Conservation (phyloP, 2,329 filamentous ascomycete genomes). For the Clonostachys solani region DNA sequence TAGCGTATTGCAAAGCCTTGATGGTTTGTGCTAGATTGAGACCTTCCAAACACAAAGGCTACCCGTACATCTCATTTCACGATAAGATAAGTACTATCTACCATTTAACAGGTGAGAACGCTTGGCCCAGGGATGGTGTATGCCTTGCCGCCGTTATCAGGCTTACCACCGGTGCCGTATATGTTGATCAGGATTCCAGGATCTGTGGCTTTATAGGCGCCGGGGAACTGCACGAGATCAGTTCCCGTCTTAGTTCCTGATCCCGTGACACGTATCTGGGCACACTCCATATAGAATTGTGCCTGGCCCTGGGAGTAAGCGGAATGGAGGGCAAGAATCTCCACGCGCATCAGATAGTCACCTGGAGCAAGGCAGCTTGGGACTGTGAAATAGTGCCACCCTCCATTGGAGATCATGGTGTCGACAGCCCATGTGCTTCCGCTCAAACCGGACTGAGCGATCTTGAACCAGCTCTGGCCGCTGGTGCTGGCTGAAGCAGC, state of each 20-base stretch:
- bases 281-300: constrained; percentile 20
- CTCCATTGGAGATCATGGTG: constrained; percentile 36
- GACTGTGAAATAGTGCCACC: constrained; percentile 23
- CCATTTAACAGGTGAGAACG: constrained; percentile 19
- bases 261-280: constrained; percentile 10
- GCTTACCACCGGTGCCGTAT: constrained; percentile 23
- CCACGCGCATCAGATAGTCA: constrained; percentile 17
- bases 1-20: no score
- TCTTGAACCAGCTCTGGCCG: constrained; percentile 55
- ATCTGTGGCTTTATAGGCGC: constrained; percentile 16
- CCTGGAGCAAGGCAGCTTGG: constrained; percentile 10
- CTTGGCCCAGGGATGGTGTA: constrained; percentile 31
- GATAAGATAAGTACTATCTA: no score
- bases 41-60: no score
- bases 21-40: no score
- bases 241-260: constrained; percentile 9
- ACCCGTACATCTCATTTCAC: no score
- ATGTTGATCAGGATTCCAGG: constrained; percentile 19
- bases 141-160: constrained; percentile 33
- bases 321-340: constrained; percentile 23
- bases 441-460: constrained; percentile 48
- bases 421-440: constrained; percentile 27
- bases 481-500: constrained; percentile 9
- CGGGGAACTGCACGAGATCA: constrained; percentile 18
- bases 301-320: constrained; percentile 18